Evolutionary conservation across 2,329 filamentous ascomycete species (phyloP).

Genomic region (Coniochaeta sp.): DNA sequence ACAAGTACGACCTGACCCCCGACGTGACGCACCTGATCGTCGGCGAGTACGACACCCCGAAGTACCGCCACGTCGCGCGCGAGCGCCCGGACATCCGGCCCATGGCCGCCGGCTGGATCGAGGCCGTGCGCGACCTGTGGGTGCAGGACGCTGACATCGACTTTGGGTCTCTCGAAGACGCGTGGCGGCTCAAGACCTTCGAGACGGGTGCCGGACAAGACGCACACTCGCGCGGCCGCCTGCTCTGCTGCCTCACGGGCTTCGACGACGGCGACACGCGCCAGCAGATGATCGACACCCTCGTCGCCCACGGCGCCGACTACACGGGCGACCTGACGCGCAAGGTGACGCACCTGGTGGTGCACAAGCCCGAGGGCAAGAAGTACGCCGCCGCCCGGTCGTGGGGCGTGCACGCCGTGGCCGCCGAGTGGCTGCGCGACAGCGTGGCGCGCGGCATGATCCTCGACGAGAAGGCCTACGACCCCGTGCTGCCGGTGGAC

Average conservation of each 20-base stretch:
- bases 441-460: conserved; percentile 83
- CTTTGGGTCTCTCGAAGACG: conserved; percentile 58
- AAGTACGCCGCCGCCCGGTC: conserved; percentile 84
- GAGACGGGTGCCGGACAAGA: conserved; percentile 38
- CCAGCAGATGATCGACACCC: conserved; percentile 60
- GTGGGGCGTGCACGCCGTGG: conserved; percentile 77
- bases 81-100: conserved; percentile 80
- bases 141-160: conserved; percentile 71
- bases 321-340: conserved; percentile 87
- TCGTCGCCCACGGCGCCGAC: conserved; percentile 65
- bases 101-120: conserved; percentile 77
- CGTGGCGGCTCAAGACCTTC: conserved; percentile 59
- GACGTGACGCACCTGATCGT: conserved; percentile 94
- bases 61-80: conserved; percentile 92
- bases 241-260: conserved; percentile 49
- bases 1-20: conserved; percentile 89
- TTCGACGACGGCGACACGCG: conserved; percentile 57
- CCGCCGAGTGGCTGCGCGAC: conserved; percentile 77
- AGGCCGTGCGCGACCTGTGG: conserved; percentile 74
- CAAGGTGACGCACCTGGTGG: conserved; percentile 80
- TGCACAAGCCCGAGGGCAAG: conserved; percentile 68
- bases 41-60: conserved; percentile 80
- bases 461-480: conserved; percentile 77
- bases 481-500: conserved; percentile 61
- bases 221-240: conserved; percentile 24